A percentile compares a stretch with the other conserved stretches of the same genome.
Evolutionary conservation across 2,329 filamentous ascomycete species (phyloP).

Genomic region (Fusarium mexicanum): DNA sequence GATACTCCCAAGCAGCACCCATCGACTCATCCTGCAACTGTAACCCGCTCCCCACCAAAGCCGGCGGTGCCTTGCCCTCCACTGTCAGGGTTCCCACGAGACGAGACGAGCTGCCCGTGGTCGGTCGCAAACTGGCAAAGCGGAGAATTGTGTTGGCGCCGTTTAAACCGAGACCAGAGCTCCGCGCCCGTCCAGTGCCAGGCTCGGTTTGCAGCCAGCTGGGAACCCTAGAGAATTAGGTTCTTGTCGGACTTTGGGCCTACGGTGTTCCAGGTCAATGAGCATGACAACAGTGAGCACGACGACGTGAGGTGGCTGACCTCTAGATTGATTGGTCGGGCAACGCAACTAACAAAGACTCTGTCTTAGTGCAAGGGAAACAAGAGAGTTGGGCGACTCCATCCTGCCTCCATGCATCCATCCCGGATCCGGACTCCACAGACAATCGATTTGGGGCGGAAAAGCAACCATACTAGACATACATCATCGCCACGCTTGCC

Average conservation of each 20-base stretch:
- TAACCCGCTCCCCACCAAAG: constrained; percentile 23
- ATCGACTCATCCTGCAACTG: constrained; percentile 20
- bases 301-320: constrained; percentile 39
- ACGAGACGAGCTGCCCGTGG: constrained; percentile 7
- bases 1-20: constrained; percentile 18
- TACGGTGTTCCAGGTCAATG: constrained; percentile 31
- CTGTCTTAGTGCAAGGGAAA: constrained; percentile 36
- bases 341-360: constrained; percentile 42
- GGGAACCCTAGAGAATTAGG: constrained; percentile 28
- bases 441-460: constrained; percentile 45
- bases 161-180: constrained; percentile 18
- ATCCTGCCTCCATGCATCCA: constrained; percentile 42
- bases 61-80: constrained; percentile 18
- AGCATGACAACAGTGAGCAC: constrained; percentile 35
- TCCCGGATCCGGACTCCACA: constrained; percentile 51
- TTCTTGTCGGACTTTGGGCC: constrained; percentile 25
- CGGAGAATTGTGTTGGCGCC: constrained; percentile 31
- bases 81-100: constrained; percentile 8
- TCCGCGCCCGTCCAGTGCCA: constrained; percentile 24
- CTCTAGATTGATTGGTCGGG: constrained; percentile 38
- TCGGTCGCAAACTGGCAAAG: constrained; percentile 31
- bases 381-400: constrained; percentile 38
- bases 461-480: constrained; percentile 47
- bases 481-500: constrained; percentile 48
- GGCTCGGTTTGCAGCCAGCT: constrained; percentile 28